Conservation (phyloP, 179 eudicot genomes). For the Patellifolia procumbens region DNA sequence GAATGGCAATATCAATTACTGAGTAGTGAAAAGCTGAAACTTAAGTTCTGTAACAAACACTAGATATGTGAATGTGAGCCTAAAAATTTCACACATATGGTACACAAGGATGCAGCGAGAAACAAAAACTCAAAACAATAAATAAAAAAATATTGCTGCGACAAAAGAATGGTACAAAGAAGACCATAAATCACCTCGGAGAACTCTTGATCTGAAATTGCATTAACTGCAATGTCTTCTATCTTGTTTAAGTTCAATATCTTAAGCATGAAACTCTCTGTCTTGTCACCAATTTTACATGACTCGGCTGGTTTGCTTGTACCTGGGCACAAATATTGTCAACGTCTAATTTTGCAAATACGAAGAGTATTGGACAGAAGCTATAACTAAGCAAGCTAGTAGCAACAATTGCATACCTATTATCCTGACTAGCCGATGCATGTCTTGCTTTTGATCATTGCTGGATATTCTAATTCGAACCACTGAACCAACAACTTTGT, state of each 20-base stretch:
- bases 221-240: constrained; percentile 69
- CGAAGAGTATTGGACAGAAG: background rate
- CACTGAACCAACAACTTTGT: constrained; percentile 82
- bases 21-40: background rate
- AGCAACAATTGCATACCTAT: constrained; percentile 58
- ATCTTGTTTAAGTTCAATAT: constrained; percentile 84
- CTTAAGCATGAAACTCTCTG: constrained; percentile 64
- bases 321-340: constrained; percentile 41
- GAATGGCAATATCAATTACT: background rate
- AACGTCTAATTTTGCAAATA: background rate
- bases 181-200: constrained; percentile 65
- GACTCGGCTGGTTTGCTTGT: constrained; percentile 64
- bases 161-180: background rate
- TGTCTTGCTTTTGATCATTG: constrained; percentile 82
- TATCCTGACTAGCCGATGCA: constrained; percentile 93
- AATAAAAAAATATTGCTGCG: background rate
- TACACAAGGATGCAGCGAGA: background rate
- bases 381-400: constrained; percentile 2
- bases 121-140: background rate
- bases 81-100: background rate
- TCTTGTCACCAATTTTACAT: constrained; percentile 67
- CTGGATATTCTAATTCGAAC: constrained; percentile 90
- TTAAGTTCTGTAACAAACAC: background rate
- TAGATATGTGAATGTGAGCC: background rate
- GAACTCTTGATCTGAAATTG: constrained; percentile 92